Evolutionary conservation across 306 rosid species (phyloP), one percentile per base, ranked within the genome.

Genomic region (Luffa aegyptiaca): DNA sequence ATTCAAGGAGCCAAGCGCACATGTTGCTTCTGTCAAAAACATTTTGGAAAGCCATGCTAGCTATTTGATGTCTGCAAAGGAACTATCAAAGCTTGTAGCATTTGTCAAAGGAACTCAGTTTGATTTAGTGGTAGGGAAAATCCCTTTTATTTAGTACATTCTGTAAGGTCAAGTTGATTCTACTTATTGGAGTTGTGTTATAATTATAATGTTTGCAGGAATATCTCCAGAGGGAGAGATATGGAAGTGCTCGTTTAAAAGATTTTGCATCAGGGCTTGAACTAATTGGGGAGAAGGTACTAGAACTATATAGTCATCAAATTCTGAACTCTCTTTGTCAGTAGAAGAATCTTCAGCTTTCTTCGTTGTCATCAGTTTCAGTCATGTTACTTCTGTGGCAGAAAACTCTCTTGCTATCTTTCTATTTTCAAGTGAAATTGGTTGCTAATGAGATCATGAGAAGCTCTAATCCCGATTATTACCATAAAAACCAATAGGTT

Each of bases 31-130:
- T 17, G 96, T 93, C 41, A 93, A 93, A 88, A 93, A 86, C 85
- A 95, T 93, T 75, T 81, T 95, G 83, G 99, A 93, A 93, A 89
- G 81, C 88, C 97, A 95, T 85, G 99, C 99, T 53, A 89, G 97
- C 89, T 90, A 89, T 86, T 84, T 95, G 84, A 95, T 95, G 97
- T 86, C 97, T 5, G 97, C 92, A 71, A 95, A 95, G 85, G 97
- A 95, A 86, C 97, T 91, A 49, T 93, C 99, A 59, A 95, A 93
- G 89, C 99, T 95, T 78, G 99, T 95, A 46, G 97, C 97, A 77
- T 95, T 95, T 84, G 99, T 91, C 82, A 90, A 95, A 82, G 97
- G 97, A 87, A 90, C 99, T 81, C 99, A 90, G 84, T 93, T 95
- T 88, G 99, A 93, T 90, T 90, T 95, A 82, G 97, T 95, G 89